These are phyloP conservation scores for Pythium dissimile DNA, from an alignment of 352 stramenopile genomes.

Conservation along the genomic window DNA sequence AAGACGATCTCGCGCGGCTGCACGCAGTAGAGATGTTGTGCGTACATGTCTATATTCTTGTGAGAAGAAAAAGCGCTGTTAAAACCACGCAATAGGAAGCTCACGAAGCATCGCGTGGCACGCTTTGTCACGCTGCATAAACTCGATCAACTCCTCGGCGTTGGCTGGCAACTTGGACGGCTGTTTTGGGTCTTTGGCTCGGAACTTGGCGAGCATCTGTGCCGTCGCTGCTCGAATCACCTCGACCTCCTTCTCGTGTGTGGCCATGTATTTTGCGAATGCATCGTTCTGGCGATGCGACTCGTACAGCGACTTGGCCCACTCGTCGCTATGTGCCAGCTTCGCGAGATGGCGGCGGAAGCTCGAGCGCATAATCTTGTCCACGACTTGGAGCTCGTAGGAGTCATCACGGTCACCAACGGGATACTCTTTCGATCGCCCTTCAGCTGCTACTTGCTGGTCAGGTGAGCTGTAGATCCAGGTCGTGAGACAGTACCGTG, in stretches of 20 bases:
- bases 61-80: too few relatives aligned
- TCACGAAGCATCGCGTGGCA: slow-evolving; percentile 22
- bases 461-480: slow-evolving; percentile 54
- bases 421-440: not conserved
- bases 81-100: slow-evolving; percentile 52
- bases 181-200: slow-evolving; percentile 29
- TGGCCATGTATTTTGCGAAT: slow-evolving; percentile 64
- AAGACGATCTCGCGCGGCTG: slow-evolving; percentile 55
- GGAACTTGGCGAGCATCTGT: slow-evolving; percentile 64
- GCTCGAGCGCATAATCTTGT: slow-evolving; percentile 50
- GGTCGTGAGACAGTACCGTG: slow-evolving; percentile 62
- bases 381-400: slow-evolving; percentile 27
- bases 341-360: slow-evolving; percentile 69
- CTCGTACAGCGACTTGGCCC: slow-evolving; percentile 49
- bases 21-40: slow-evolving; percentile 34
- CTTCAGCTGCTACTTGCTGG: not conserved
- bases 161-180: slow-evolving; percentile 30
- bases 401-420: not conserved
- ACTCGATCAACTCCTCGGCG: slow-evolving; percentile 25
- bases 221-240: slow-evolving; percentile 47
- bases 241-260: slow-evolving; percentile 43
- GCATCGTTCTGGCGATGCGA: slow-evolving; percentile 48
- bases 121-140: slow-evolving; percentile 15
- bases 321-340: slow-evolving; percentile 50
- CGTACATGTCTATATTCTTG: not conserved